Percentiles rank a stretch among this genome's conserved stretches.
These are phyloP conservation scores for Vitis rotundifolia DNA, from an alignment of 164 flowering plant genomes.

Conservation along the genomic window DNA sequence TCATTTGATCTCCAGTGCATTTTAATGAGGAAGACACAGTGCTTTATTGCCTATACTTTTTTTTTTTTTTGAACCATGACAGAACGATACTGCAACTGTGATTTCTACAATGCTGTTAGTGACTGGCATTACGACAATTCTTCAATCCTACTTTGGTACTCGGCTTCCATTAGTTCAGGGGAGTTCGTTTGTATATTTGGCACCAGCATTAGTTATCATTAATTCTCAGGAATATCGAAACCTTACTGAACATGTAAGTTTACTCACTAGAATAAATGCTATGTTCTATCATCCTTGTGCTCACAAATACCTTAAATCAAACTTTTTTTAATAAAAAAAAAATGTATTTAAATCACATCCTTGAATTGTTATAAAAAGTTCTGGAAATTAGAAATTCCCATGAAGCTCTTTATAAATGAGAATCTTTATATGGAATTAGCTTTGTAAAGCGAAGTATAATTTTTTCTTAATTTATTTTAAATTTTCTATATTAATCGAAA, in stretches of 20 bases:
- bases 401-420: too few species aligned
- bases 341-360: too few species aligned
- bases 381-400: too few species aligned
- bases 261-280: not conserved
- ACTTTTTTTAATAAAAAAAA: too few species aligned
- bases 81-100: slow-evolving; percentile 93
- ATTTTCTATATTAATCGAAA: too few species aligned
- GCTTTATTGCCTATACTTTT: not conserved
- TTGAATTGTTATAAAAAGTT: too few species aligned
- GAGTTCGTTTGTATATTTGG: slow-evolving; percentile 86
- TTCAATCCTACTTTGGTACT: slow-evolving; percentile 84
- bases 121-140: slow-evolving; percentile 74
- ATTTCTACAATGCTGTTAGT: slow-evolving; percentile 86
- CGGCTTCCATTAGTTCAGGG: slow-evolving; percentile 97
- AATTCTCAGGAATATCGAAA: slow-evolving; percentile 75
- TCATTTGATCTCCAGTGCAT: not conserved
- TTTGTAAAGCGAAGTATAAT: too few species aligned
- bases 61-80: slow-evolving; percentile 26
- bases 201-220: slow-evolving; percentile 82
- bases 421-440: too few species aligned
- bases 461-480: too few species aligned
- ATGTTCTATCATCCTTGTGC: not conserved
- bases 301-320: not conserved
- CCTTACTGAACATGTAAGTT: slow-evolving; percentile 80
- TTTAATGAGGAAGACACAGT: not conserved